phyloP scores from a whole-genome alignment of 2,329 filamentous ascomycete genomes.

The Fusarium equiseti region DNA sequence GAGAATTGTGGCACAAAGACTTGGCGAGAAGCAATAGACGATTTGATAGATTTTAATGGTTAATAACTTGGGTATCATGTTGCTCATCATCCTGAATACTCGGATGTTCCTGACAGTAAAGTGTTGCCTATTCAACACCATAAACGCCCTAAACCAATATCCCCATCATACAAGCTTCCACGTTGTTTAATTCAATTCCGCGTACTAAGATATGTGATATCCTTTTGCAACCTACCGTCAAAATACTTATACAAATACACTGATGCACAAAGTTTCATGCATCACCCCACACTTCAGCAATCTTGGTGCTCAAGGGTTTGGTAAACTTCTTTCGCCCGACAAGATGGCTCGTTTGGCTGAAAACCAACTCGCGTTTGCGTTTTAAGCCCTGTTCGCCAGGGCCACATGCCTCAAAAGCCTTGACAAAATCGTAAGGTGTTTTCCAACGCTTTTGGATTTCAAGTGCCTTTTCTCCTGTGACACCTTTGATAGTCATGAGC shows the following conservation, averaged over 20 bases:
- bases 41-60: constrained; percentile 22
- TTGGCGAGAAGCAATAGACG: constrained; percentile 46
- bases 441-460: constrained; percentile 85
- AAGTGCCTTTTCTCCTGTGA: constrained; percentile 82
- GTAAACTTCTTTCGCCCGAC: constrained; percentile 77
- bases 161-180: background rate
- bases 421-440: constrained; percentile 78
- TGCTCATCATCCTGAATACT: constrained; percentile 13
- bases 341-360: constrained; percentile 65
- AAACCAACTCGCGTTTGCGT: constrained; percentile 71
- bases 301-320: constrained; percentile 73
- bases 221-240: background rate
- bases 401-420: constrained; percentile 72
- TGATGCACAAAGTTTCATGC: constrained; percentile 45
- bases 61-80: constrained; percentile 42
- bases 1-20: constrained; percentile 77
- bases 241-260: background rate
- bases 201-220: background rate
- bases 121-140: background rate
- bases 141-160: background rate
- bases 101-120: background rate
- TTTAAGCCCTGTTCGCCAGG: constrained; percentile 63
- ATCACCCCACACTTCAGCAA: constrained; percentile 79
- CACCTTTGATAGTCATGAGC: constrained; percentile 82
- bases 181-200: background rate